Conservation (phyloP, 306 rosid genomes). For the Cyclanthera cordifolia region DNA sequence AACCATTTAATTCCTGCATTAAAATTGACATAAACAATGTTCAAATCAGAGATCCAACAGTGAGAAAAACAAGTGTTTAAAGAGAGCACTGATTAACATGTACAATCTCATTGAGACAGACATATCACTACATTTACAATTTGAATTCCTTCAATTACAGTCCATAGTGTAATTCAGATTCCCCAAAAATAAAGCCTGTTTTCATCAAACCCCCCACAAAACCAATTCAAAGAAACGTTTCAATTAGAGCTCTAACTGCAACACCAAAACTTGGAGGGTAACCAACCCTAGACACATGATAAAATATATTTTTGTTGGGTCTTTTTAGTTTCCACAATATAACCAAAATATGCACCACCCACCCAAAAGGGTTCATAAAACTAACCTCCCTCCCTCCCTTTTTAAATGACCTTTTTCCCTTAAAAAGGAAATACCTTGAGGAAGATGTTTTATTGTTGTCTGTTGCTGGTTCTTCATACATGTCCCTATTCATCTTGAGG, state of each 20-base stretch:
- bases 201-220: neutral
- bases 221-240: neutral
- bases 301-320: slow-evolving; percentile 3
- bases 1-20: too few species aligned
- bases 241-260: neutral
- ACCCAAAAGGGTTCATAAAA: neutral
- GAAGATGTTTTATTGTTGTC: neutral
- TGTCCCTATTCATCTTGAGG: slow-evolving; percentile 26
- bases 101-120: slow-evolving; percentile 1
- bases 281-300: neutral
- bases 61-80: neutral
- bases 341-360: neutral
- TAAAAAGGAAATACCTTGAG: neutral
- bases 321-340: neutral
- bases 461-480: neutral
- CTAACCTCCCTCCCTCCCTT: neutral
- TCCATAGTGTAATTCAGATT: neutral
- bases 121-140: slow-evolving; percentile 1
- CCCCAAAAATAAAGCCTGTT: neutral
- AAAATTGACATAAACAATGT: too few species aligned
- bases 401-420: neutral
- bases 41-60: too few species aligned
- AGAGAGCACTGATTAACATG: neutral
- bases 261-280: neutral
- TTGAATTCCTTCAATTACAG: neutral